Evolutionary conservation across 73 alveolate species (phyloP).

Genomic region (Paraurostyla sp.): DNA sequence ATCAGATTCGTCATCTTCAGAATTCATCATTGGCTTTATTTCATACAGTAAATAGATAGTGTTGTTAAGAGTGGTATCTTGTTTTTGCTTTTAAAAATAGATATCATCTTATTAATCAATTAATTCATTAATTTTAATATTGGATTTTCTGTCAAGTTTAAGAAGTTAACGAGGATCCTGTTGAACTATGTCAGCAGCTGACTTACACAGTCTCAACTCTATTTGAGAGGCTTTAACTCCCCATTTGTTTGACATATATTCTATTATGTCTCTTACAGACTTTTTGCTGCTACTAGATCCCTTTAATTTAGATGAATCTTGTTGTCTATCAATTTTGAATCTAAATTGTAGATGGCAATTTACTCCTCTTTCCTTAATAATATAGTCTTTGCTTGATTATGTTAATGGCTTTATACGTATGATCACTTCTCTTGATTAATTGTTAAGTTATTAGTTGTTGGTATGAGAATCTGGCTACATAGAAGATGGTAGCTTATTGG

Average conservation of each 20-base stretch:
- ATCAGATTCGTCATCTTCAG: too few species aligned
- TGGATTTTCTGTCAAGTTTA: conserved; percentile 1
- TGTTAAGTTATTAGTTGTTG: not conserved
- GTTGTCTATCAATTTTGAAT: not conserved
- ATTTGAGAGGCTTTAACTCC: not conserved
- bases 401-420: conserved; percentile 26
- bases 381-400: not conserved
- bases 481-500: not conserved
- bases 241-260: not conserved
- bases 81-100: too few species aligned
- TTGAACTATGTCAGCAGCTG: conserved; percentile 16
- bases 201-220: conserved; percentile 6
- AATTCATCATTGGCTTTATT: not conserved
- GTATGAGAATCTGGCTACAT: not conserved
- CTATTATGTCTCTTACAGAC: conserved; percentile 3
- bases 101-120: not conserved
- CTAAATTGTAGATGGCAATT: conserved; percentile 14
- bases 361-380: not conserved
- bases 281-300: too few species aligned
- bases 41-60: not conserved
- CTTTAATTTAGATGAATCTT: not conserved
- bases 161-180: not conserved
- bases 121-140: not conserved
- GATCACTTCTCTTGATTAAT: not conserved
- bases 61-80: not conserved